phyloP scores from a whole-genome alignment of 257 asterid species.

The Solanum commersonii region DNA sequence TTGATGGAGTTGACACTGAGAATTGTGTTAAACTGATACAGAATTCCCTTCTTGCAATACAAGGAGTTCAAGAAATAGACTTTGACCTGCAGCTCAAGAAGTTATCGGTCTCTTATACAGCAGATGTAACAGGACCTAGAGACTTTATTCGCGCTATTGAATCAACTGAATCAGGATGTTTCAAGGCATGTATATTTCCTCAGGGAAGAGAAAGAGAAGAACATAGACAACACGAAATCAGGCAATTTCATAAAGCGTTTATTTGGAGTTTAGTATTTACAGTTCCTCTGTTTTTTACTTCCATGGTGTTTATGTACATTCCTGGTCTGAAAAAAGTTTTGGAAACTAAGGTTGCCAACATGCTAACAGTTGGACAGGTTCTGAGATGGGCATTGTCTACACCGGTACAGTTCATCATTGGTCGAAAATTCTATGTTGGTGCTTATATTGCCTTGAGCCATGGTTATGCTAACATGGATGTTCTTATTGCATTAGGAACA shows the following conservation, averaged over 20 bases:
- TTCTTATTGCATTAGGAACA: constrained; percentile 54
- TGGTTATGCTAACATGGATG: constrained; percentile 70
- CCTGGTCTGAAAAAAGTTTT: constrained; percentile 37
- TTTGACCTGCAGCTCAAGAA: constrained; percentile 14
- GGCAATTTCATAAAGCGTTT: constrained; percentile 27
- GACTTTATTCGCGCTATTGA: constrained; percentile 28
- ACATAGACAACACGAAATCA: constrained; percentile 27
- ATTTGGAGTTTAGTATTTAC: constrained; percentile 53
- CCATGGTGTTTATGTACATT: constrained; percentile 62
- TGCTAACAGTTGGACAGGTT: constrained; percentile 31
- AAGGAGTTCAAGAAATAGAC: constrained; percentile 32
- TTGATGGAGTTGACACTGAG: constrained; percentile 26
- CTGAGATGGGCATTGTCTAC: constrained; percentile 43
- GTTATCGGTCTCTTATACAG: constrained; percentile 31
- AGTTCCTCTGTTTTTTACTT: constrained; percentile 43
- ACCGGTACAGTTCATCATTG: constrained; percentile 63
- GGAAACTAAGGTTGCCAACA: constrained; percentile 36
- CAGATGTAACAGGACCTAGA: constrained; percentile 50
- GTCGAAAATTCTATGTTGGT: constrained; percentile 48
- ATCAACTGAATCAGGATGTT: constrained; percentile 22
- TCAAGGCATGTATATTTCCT: constrained; percentile 29
- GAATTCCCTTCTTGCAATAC: constrained; percentile 27
- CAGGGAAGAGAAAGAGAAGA: constrained; percentile 27
- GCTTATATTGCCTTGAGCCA: constrained; percentile 38
- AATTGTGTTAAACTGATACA: constrained; percentile 12